Evolutionary conservation across 108 stramenopile genomes (phyloP).

Genomic region (Discostella stelligeroides): DNA sequence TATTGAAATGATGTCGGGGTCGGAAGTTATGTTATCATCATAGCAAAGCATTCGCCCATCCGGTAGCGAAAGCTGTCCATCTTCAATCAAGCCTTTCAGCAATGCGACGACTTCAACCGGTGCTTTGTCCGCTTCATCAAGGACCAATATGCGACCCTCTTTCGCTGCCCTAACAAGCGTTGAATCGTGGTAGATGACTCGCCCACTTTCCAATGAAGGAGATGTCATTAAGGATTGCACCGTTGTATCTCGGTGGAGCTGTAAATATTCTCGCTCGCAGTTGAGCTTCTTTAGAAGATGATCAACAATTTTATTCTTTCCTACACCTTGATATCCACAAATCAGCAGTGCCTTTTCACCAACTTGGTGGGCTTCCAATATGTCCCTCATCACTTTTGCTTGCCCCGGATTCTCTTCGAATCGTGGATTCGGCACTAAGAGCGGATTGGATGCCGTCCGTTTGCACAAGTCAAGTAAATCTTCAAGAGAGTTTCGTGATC

Average conservation of each 20-base stretch:
- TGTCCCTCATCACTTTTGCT: conserved; percentile 44
- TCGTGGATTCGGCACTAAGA: conserved; percentile 50
- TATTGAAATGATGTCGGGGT: conserved; percentile 54
- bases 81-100: conserved; percentile 86
- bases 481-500: conserved; percentile 18
- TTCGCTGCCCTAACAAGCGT: conserved; percentile 81
- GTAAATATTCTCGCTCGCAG: conserved; percentile 90
- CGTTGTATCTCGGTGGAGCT: conserved; percentile 93
- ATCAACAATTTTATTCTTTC: conserved; percentile 90
- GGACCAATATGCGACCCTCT: conserved; percentile 73
- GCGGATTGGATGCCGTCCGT: conserved; percentile 43
- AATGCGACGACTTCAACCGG: conserved; percentile 86
- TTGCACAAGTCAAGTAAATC: conserved; percentile 31
- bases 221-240: conserved; percentile 63
- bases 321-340: conserved; percentile 91
- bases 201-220: conserved; percentile 77
- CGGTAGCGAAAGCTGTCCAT: conserved; percentile 80
- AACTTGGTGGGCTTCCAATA: conserved; percentile 54
- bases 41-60: conserved; percentile 70
- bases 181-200: conserved; percentile 76
- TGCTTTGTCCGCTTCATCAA: conserved; percentile 96
- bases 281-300: conserved; percentile 58
- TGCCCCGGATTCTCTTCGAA: conserved; percentile 59
- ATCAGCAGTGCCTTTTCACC: conserved; percentile 77
- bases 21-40: conserved; percentile 17